Percentiles rank a stretch among this genome's conserved stretches.
These are phyloP conservation scores for Naumovozyma dairenensis DNA, from an alignment of 805 yeast genomes.

Conservation along the genomic window DNA sequence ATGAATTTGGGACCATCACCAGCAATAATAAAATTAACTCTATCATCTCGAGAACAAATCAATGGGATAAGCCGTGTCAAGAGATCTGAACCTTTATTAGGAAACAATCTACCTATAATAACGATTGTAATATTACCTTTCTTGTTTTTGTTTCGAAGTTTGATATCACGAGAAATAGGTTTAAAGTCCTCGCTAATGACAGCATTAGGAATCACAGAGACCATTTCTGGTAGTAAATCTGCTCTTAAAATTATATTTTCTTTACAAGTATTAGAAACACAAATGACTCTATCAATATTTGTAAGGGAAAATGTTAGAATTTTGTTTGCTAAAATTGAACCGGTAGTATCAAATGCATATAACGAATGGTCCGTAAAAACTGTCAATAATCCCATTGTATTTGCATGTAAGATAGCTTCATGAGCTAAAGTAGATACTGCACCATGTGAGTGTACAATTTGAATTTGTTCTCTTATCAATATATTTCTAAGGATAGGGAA, in stretches of 20 bases:
- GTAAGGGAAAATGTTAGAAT: constrained; percentile 70
- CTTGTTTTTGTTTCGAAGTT: constrained; percentile 2
- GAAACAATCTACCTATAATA: constrained; percentile 81
- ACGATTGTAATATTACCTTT: constrained; percentile 64
- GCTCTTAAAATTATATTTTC: constrained; percentile 91
- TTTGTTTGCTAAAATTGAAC: constrained; percentile 79
- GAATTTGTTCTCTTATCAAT: constrained; percentile 72
- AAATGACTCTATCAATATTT: constrained; percentile 87
- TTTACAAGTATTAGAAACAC: constrained; percentile 93
- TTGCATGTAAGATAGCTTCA: constrained; percentile 84
- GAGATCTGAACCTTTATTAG: constrained; percentile 94
- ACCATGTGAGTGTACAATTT: constrained; percentile 93
- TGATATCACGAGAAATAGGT: constrained; percentile 29
- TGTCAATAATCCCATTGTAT: constrained; percentile 85
- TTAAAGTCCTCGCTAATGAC: constrained; percentile 73
- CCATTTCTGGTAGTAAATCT: constrained; percentile 61
- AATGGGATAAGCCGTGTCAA: constrained; percentile 76
- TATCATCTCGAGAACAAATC: constrained; percentile 52
- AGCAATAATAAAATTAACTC: constrained; percentile 75
- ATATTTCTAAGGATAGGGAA: constrained; percentile 83
- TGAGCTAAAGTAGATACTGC: constrained; percentile 78
- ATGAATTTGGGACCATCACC: constrained; percentile 96
- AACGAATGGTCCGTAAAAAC: constrained; percentile 94
- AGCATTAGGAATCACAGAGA: constrained; percentile 94
- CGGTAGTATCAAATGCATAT: constrained; percentile 85